Evolutionary conservation across 306 rosid species (phyloP).

Genomic region (Lathyrus oleraceus): DNA sequence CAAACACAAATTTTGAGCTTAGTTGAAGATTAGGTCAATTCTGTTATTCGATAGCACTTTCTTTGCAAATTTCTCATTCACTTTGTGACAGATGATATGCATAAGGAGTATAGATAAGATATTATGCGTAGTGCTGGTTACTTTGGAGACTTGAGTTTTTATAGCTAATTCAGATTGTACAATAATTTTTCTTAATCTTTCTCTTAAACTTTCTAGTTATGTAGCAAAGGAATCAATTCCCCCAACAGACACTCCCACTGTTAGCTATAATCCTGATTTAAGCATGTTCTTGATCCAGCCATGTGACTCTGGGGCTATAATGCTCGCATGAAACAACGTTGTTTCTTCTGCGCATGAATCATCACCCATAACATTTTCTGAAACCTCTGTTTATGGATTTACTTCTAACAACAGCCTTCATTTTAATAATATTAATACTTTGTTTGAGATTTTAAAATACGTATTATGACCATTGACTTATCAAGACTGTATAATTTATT

Average conservation of each 20-base stretch:
- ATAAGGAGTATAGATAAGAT: conserved; percentile 43
- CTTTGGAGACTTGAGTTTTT: conserved; percentile 35
- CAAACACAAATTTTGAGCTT: conserved; percentile 44
- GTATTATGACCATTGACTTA: background rate
- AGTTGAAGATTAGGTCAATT: conserved; percentile 38
- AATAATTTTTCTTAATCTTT: conserved; percentile 24
- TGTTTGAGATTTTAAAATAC: background rate
- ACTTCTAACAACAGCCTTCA: background rate
- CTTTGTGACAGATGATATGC: conserved; percentile 32
- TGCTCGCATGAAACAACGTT: background rate
- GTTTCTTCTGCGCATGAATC: background rate
- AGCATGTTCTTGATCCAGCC: conserved; percentile 4
- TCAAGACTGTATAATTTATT: too few relatives aligned
- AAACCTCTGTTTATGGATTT: background rate
- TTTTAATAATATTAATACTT: background rate
- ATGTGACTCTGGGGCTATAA: background rate
- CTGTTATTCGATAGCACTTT: conserved; percentile 26
- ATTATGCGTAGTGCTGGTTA: conserved; percentile 25
- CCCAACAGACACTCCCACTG: background rate
- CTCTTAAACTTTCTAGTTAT: conserved; percentile 1
- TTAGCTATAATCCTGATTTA: background rate
- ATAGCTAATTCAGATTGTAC: conserved; percentile 37
- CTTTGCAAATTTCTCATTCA: conserved; percentile 24
- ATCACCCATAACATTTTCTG: background rate
- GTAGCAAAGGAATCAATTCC: background rate